A percentile compares a stretch with the other conserved stretches of the same genome.
Conservation (phyloP, 768 basidiomycete species). For the Boletus rubescentipes region DNA sequence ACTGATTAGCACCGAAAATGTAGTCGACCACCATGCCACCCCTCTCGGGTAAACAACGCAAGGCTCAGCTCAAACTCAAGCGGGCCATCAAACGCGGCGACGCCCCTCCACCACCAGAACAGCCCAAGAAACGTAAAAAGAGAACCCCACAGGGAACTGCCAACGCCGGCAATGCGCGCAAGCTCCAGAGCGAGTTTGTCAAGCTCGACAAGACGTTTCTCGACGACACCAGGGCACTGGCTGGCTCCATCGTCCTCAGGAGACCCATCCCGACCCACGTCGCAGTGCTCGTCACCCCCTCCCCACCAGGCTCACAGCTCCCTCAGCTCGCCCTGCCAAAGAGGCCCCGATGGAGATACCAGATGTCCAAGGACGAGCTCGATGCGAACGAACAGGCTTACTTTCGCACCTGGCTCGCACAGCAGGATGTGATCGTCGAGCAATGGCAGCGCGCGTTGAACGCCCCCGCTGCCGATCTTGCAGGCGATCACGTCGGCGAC, state of each 20-base stretch:
- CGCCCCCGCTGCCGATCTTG: background rate
- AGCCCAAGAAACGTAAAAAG: constrained; percentile 11
- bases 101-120: constrained; percentile 35
- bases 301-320: background rate
- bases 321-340: constrained; percentile 41
- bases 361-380: constrained; percentile 85
- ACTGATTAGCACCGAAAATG: no score
- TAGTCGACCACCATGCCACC: no score
- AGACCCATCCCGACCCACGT: constrained; percentile 53
- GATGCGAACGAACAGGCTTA: constrained; percentile 87
- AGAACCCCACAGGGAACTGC: constrained; percentile 13
- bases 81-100: constrained; percentile 87
- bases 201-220: constrained; percentile 60
- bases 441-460: constrained; percentile 44
- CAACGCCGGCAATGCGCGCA: constrained; percentile 42
- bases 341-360: constrained; percentile 84
- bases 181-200: constrained; percentile 70
- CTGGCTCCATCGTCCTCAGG: constrained; percentile 48
- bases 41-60: constrained; percentile 63
- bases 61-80: constrained; percentile 70
- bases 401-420: constrained; percentile 75
- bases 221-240: constrained; percentile 55
- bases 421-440: constrained; percentile 57
- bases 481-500: constrained; percentile 1
- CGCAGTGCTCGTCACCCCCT: constrained; percentile 34